Base-by-base conservation (phyloP, 2,329 filamentous ascomycete species). In the Verruconis gallopava region DNA sequence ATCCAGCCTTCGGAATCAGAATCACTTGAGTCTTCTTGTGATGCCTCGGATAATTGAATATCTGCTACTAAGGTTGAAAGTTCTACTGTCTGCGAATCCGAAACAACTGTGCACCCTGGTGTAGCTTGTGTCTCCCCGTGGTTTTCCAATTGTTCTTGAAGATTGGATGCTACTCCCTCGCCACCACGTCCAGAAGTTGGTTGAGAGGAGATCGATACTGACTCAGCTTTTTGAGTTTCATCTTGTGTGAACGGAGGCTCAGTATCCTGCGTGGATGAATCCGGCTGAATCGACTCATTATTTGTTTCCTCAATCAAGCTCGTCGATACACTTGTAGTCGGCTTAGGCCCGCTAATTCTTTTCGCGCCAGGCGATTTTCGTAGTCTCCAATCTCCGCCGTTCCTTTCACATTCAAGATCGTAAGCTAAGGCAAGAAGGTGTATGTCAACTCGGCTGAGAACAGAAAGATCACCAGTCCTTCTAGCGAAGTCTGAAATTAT, bases 391-490 rank as follows among this genome's bases (percentile, higher is more conserved):
- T 93, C 79, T 2, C 88, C 88, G n/a, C 79, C 77, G 57, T 93
- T 93, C 45, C 79, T 70, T 66, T 96, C 88, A 53, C 84, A 82
- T 53, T 96, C 89, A n/a, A 96, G 59, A 58, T 98, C 91, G 59
- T 96, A 96, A 1, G 85, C 82, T 43, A 98, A 67, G 5, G 89
- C 91, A 54, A 96, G 67, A 32, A 98, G 73, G 51, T 93, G 82
- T 46, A 96, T 67, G 76, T 98, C 91, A 1, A 86, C 82, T 55
- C 73, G 77, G 63, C 88, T 95, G 45, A 98, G 66, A 1, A 95
- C 89, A 9, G 81, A 75, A 47, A 88, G 71, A 59, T 98, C 91
- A 43, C 91, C 91, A 1, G 91, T 96, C 58, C 78, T 81, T 42
- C 84, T 75, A 35, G 91, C 84, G 66, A 96, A 96, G 44, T 84